Conservation (phyloP, 257 asterid species). For the Penstemon newberryi region DNA sequence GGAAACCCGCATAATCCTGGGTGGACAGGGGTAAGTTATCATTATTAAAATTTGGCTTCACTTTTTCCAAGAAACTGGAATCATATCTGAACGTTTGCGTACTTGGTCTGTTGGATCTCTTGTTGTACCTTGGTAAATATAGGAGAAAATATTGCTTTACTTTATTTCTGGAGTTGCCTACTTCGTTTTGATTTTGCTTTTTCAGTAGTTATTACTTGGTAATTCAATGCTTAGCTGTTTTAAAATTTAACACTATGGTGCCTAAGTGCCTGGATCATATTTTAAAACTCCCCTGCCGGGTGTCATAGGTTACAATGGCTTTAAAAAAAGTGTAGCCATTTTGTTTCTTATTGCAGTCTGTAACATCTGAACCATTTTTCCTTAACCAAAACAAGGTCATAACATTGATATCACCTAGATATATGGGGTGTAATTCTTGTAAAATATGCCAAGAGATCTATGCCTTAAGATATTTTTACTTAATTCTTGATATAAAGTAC, state of each 20-base stretch:
- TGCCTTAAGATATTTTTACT: not conserved
- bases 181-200: not conserved
- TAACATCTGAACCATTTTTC: not conserved
- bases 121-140: not conserved
- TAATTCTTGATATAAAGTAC: not conserved
- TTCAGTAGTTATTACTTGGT: not conserved
- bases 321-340: not conserved
- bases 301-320: not conserved
- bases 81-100: not conserved
- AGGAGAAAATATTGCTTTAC: not conserved
- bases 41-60: not conserved
- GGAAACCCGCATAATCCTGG: slow-evolving; percentile 98
- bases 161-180: not conserved
- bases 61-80: not conserved
- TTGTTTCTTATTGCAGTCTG: not conserved
- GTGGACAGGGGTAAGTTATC: slow-evolving; percentile 89
- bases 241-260: no score
- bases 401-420: not conserved
- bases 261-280: not conserved
- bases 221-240: not conserved
- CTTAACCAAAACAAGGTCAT: not conserved
- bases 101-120: not conserved
- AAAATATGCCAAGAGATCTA: no score
- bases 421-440: not conserved
- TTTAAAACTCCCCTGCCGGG: not conserved